Evolutionary conservation across 2,329 filamentous ascomycete species (phyloP).

Genomic region (Penicillium sp.): DNA sequence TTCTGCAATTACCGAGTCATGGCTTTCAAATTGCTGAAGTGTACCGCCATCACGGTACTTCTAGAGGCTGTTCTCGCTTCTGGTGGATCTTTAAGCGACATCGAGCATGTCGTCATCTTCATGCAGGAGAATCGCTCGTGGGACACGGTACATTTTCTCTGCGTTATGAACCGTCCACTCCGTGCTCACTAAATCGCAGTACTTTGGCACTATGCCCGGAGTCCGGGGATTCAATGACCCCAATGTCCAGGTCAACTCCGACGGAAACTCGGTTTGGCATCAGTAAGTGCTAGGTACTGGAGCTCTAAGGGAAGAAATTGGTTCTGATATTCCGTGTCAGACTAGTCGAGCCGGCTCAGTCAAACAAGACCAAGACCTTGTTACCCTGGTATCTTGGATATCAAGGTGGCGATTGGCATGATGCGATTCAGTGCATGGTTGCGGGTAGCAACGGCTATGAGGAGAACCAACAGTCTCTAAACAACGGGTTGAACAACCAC

Average conservation of each 20-base stretch:
- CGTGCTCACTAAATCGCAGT: slow-evolving; percentile 38
- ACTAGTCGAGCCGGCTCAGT: slow-evolving; percentile 41
- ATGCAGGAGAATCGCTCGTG: slow-evolving; percentile 55
- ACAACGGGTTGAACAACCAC: slow-evolving; percentile 53
- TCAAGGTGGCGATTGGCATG: slow-evolving; percentile 50
- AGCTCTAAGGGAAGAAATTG: not conserved
- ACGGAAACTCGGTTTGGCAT: slow-evolving; percentile 49
- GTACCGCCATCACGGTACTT: slow-evolving; percentile 18
- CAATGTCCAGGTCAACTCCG: slow-evolving; percentile 53
- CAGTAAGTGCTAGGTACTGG: slow-evolving; percentile 40
- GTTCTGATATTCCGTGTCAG: slow-evolving; percentile 19
- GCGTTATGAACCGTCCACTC: not conserved
- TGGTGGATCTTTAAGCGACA: slow-evolving; percentile 50
- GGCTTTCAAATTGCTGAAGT: slow-evolving; percentile 10
- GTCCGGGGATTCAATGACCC: slow-evolving; percentile 58
- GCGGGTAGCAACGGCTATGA: slow-evolving; percentile 55
- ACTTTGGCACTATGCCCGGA: slow-evolving; percentile 58
- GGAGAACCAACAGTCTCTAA: slow-evolving; percentile 54
- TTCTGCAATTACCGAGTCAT: slow-evolving; percentile 9
- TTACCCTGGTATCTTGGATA: slow-evolving; percentile 59
- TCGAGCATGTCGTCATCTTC: slow-evolving; percentile 59
- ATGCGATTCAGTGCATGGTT: slow-evolving; percentile 57
- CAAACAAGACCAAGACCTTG: slow-evolving; percentile 46
- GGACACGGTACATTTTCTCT: slow-evolving; percentile 33
- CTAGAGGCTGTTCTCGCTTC: slow-evolving; percentile 21